Evolutionary conservation across 352 stramenopile genomes (phyloP).

Genomic region (Globisporangium emineosum): DNA sequence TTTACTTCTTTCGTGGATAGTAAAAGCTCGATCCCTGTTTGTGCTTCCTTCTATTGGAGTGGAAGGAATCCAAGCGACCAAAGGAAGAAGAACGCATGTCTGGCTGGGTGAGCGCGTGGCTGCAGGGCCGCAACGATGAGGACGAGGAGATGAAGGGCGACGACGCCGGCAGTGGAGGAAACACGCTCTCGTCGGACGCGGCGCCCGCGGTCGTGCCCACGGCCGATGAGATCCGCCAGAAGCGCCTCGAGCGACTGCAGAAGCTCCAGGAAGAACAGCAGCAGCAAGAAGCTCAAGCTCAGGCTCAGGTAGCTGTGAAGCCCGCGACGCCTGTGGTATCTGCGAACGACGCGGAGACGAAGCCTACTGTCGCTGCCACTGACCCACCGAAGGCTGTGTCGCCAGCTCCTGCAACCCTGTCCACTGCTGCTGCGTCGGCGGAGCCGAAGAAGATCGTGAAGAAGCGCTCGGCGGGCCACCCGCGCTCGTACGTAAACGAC

Average conservation of each 20-base stretch:
- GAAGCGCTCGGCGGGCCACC: constrained; percentile 17
- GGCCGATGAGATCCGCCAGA: constrained; percentile 45
- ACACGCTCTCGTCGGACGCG: constrained; percentile 6
- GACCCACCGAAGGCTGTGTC: not conserved
- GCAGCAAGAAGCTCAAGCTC: constrained; percentile 1
- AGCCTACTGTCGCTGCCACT: not conserved
- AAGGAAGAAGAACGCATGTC: constrained; percentile 26
- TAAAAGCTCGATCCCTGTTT: not conserved
- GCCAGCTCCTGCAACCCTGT: not conserved
- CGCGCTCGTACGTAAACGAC: constrained; percentile 69
- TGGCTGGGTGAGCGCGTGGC: constrained; percentile 53
- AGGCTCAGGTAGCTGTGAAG: not conserved
- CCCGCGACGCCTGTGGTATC: not conserved
- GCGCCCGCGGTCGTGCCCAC: constrained; percentile 22
- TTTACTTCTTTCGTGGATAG: not conserved
- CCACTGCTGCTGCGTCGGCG: not conserved
- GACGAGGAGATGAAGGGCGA: constrained; percentile 42
- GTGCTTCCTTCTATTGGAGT: too few relatives aligned
- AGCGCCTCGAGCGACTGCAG: constrained; percentile 56
- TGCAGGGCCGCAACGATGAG: constrained; percentile 41
- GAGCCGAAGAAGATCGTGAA: constrained; percentile 31
- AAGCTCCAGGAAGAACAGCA: constrained; percentile 49
- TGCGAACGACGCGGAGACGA: not conserved
- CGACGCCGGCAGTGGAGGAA: constrained; percentile 13
- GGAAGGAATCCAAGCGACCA: not conserved